These are phyloP conservation scores for Apophysomyces variabilis DNA, from an alignment of 371 early-diverging fungal genomes.

Conservation along the genomic window DNA sequence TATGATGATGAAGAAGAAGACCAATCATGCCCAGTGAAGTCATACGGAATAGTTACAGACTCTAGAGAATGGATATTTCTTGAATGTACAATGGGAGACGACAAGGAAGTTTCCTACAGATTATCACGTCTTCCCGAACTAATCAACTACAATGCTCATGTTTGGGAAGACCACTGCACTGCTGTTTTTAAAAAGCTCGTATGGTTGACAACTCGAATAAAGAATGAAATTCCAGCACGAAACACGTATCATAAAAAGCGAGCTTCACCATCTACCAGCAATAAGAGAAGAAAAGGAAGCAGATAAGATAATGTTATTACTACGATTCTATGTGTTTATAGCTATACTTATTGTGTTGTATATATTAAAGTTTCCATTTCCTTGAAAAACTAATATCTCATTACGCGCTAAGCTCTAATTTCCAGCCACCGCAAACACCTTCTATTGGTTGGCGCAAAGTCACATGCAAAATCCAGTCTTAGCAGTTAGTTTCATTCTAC, in stretches of 20 bases:
- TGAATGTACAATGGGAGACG: conserved; percentile 7
- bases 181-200: background rate
- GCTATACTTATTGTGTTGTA: background rate
- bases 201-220: conserved; percentile 5
- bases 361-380: background rate
- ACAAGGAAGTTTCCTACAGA: background rate
- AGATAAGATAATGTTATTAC: background rate
- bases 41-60: conserved; percentile 9
- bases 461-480: background rate
- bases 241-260: conserved; percentile 1
- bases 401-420: conserved; percentile 1
- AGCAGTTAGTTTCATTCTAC: no score
- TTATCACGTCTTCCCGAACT: conserved; percentile 1
- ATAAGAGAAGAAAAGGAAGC: conserved; percentile 1
- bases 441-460: conserved; percentile 4
- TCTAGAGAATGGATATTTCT: conserved; percentile 10
- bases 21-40: background rate
- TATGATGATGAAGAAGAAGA: conserved; percentile 12
- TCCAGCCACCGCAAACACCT: conserved; percentile 6
- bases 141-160: background rate
- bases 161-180: background rate
- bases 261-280: conserved; percentile 8
- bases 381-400: conserved; percentile 2
- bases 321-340: conserved; percentile 8
- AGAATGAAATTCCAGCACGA: background rate